Percentiles rank a stretch among this genome's conserved stretches.
Evolutionary conservation across 1,139 yeast species (phyloP).

Genomic region (Candida pseudocylindracea): DNA sequence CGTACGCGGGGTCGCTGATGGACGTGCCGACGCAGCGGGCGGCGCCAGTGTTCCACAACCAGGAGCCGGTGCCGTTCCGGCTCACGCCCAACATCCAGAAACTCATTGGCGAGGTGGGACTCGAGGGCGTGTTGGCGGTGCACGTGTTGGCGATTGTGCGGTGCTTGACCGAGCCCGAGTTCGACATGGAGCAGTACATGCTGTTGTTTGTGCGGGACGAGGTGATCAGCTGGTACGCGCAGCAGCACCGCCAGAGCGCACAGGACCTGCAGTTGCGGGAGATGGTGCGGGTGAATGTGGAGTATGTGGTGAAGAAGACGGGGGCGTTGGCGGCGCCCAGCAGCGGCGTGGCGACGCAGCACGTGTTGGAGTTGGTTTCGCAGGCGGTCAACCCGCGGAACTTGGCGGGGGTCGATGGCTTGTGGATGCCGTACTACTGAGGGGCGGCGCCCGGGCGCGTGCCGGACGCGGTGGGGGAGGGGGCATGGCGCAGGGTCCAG

Average conservation of each 20-base stretch:
- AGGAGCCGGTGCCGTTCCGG: slow-evolving; percentile 94
- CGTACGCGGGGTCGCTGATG: slow-evolving; percentile 15
- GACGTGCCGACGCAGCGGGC: slow-evolving; percentile 13
- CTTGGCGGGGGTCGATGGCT: slow-evolving; percentile 76
- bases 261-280: slow-evolving; percentile 70
- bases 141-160: slow-evolving; percentile 71
- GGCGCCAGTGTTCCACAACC: slow-evolving; percentile 76
- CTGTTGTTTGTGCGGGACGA: slow-evolving; percentile 91
- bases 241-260: slow-evolving; percentile 46
- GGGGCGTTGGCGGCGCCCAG: slow-evolving; percentile 61
- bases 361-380: slow-evolving; percentile 74
- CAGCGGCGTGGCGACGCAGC: slow-evolving; percentile 78
- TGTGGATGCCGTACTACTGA: slow-evolving; percentile 92
- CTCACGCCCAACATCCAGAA: slow-evolving; percentile 90
- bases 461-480: too few relatives aligned
- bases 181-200: slow-evolving; percentile 70
- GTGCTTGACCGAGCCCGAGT: slow-evolving; percentile 78
- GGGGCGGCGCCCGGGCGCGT: too few relatives aligned
- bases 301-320: slow-evolving; percentile 48
- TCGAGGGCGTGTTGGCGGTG: slow-evolving; percentile 82
- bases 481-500: too few relatives aligned
- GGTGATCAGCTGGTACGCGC: slow-evolving; percentile 80
- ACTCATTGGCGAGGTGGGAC: slow-evolving; percentile 76
- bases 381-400: slow-evolving; percentile 94
- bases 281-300: slow-evolving; percentile 77